Evolutionary conservation across 306 rosid species (phyloP).

Genomic region (Lagenaria siceraria): DNA sequence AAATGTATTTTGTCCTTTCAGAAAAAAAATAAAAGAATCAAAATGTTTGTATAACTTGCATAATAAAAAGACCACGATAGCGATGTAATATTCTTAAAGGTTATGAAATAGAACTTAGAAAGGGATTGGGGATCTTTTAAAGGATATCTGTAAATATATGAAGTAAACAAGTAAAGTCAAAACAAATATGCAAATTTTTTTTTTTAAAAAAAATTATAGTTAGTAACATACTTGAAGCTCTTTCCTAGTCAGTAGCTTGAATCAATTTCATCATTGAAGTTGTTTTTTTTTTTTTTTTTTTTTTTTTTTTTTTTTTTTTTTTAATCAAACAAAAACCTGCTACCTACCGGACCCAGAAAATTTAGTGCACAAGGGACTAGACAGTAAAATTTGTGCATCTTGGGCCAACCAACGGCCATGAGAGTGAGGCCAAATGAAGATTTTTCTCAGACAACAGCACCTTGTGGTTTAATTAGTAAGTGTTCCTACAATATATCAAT

Average conservation of each 20-base stretch:
- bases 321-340: not conserved
- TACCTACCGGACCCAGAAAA: constrained; percentile 4
- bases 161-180: not conserved
- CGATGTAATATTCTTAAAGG: not conserved
- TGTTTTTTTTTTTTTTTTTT: too few relatives aligned
- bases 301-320: too few relatives aligned
- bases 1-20: not conserved
- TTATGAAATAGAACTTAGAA: not conserved
- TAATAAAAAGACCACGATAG: not conserved
- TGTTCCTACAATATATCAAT: not conserved
- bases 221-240: too few relatives aligned
- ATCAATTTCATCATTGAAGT: not conserved
- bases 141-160: not conserved
- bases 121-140: not conserved
- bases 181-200: too few relatives aligned
- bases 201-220: too few relatives aligned
- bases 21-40: not conserved
- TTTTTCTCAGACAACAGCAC: constrained; percentile 4
- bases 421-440: not conserved
- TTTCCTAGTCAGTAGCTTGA: not conserved
- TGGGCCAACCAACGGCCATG: not conserved
- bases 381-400: not conserved
- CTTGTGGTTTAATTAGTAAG: not conserved
- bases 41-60: not conserved
- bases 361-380: not conserved